phyloP scores from a whole-genome alignment of 176 grass and related monocot genomes.

The Ensete ventricosum region DNA sequence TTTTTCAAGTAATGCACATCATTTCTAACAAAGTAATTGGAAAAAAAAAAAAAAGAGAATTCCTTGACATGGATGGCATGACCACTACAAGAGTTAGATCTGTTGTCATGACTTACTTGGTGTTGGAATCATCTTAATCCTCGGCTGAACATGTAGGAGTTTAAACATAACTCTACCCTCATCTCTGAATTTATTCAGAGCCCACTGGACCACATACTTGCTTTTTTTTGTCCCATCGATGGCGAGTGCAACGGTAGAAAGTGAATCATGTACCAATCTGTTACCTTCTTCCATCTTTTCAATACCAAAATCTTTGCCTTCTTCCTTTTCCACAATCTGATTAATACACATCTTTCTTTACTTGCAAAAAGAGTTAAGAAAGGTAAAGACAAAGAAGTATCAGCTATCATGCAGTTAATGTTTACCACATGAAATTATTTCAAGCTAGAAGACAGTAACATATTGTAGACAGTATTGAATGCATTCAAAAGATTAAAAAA shows the following conservation, averaged over 20 bases:
- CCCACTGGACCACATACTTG: constrained; percentile 75
- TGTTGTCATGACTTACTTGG: constrained; percentile 42
- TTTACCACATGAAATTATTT: not conserved
- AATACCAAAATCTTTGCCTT: not conserved
- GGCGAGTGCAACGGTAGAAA: constrained; percentile 48
- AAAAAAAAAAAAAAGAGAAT: not conserved
- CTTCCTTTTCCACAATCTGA: not conserved
- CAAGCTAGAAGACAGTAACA: not conserved
- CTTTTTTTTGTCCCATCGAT: constrained; percentile 48
- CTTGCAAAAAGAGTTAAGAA: not conserved
- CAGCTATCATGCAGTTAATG: not conserved
- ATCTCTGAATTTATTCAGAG: constrained; percentile 71
- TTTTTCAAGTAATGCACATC: not conserved
- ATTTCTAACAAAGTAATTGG: not conserved
- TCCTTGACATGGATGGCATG: not conserved
- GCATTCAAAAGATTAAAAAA: not conserved
- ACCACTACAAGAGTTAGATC: not conserved
- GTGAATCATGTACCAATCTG: not conserved
- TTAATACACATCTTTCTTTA: not conserved
- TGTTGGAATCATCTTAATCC: constrained; percentile 69
- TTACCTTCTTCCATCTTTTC: not conserved
- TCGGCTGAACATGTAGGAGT: constrained; percentile 57
- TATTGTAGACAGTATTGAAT: not conserved
- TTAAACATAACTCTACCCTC: constrained; percentile 54
- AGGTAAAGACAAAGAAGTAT: not conserved